These are phyloP conservation scores for Furcasterigmium furcatum DNA, from an alignment of 2,329 filamentous ascomycete genomes.

Conservation along the genomic window DNA sequence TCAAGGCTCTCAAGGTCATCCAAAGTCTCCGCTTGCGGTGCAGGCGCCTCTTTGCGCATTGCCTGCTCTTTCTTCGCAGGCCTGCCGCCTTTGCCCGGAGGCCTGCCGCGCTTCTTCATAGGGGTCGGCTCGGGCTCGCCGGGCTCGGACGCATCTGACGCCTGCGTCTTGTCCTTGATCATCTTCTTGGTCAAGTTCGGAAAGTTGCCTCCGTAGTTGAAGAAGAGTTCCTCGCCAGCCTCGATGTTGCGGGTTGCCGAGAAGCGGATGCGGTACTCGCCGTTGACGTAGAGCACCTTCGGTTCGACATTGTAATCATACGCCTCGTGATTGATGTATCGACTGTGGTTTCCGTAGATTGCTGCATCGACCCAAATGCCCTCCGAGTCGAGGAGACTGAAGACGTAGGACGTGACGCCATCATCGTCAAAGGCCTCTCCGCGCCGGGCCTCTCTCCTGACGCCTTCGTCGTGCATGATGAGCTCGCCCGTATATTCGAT, in stretches of 20 bases:
- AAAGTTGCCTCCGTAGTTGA: constrained; percentile 74
- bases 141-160: constrained; percentile 11
- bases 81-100: not conserved
- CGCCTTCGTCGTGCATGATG: constrained; percentile 66
- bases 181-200: constrained; percentile 56
- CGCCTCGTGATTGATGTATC: constrained; percentile 78
- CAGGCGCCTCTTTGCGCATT: constrained; percentile 1
- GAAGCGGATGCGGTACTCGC: constrained; percentile 74
- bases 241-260: constrained; percentile 64
- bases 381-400: constrained; percentile 56
- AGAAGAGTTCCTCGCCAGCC: constrained; percentile 74
- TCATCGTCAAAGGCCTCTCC: constrained; percentile 61
- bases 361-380: constrained; percentile 71
- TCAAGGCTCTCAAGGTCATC: not conserved
- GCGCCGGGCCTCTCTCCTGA: constrained; percentile 61
- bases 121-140: not conserved
- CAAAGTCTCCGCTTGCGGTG: not conserved
- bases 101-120: not conserved
- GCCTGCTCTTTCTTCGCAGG: not conserved
- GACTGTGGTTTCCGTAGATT: constrained; percentile 73
- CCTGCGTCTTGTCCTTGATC: constrained; percentile 36
- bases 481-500: constrained; percentile 81
- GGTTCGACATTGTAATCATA: constrained; percentile 55
- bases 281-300: constrained; percentile 69
- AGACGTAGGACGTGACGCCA: constrained; percentile 61